Evolutionary conservation across 2,329 filamentous ascomycete genomes (phyloP).

Genomic region (Aureobasidium sp.): DNA sequence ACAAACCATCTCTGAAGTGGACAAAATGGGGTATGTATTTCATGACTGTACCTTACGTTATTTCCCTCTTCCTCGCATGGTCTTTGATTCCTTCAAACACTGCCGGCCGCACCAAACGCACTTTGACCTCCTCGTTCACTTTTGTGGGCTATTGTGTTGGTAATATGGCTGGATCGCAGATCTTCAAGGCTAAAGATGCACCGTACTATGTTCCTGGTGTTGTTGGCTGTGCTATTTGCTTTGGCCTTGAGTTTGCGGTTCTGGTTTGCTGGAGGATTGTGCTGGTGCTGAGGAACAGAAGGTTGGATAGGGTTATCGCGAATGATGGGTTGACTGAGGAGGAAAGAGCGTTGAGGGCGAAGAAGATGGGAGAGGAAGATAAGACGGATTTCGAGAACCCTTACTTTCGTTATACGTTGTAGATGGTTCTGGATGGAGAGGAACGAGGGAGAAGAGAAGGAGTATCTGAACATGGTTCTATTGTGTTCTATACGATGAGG

Average conservation of each 20-base stretch:
- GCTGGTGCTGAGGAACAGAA: conserved; percentile 33
- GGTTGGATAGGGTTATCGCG: conserved; percentile 17
- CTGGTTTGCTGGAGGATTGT: conserved; percentile 33
- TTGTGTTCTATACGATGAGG: too few species aligned
- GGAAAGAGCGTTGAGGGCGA: conserved; percentile 56
- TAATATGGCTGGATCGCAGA: conserved; percentile 40
- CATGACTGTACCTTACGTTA: conserved; percentile 25
- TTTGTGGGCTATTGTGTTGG: conserved; percentile 41
- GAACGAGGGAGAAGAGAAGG: too few species aligned
- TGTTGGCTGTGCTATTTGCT: conserved; percentile 29
- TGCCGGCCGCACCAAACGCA: conserved; percentile 39
- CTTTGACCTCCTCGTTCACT: conserved; percentile 36
- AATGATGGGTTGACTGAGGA: conserved; percentile 35
- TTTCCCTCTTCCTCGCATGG: conserved; percentile 27
- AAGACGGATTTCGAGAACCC: conserved; percentile 52
- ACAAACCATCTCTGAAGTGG: conserved; percentile 25
- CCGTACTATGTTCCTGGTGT: conserved; percentile 39
- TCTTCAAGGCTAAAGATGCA: conserved; percentile 36
- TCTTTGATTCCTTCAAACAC: conserved; percentile 36
- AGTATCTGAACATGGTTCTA: too few species aligned
- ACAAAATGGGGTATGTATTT: conserved; percentile 30
- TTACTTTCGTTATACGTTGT: conserved; percentile 21
- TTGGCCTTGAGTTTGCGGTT: conserved; percentile 24
- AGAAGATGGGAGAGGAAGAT: conserved; percentile 59
- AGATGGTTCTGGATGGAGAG: not conserved